Evolutionary conservation across 139 green algal genomes (phyloP).

Genomic region (Pleodorina starrii): DNA sequence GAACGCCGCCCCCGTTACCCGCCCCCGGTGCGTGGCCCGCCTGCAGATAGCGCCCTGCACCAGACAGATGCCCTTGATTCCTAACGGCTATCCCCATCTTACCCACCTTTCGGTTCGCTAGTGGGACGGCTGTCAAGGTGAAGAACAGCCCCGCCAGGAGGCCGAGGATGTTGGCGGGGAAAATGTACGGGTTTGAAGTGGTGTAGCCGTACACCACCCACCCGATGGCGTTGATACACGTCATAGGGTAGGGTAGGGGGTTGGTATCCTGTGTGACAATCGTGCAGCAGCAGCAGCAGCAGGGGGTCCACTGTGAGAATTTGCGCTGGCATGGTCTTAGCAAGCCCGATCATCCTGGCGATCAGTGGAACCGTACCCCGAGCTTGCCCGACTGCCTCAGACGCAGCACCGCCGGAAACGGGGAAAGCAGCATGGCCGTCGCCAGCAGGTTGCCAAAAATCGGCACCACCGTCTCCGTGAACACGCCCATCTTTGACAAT

Average conservation of each 20-base stretch:
- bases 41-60: too few relatives aligned
- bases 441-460: conserved; percentile 50
- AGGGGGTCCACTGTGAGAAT: too few relatives aligned
- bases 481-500: background rate
- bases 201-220: conserved; percentile 57
- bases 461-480: conserved; percentile 43
- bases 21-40: too few relatives aligned
- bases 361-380: conserved; percentile 49
- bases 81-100: too few relatives aligned
- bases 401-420: conserved; percentile 32
- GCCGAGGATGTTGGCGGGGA: conserved; percentile 54
- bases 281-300: background rate
- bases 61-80: too few relatives aligned
- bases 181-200: conserved; percentile 35
- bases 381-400: conserved; percentile 19
- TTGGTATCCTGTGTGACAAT: conserved; percentile 52
- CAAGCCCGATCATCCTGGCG: too few relatives aligned
- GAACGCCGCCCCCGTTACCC: too few relatives aligned
- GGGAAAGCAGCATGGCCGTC: conserved; percentile 48
- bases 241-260: conserved; percentile 59
- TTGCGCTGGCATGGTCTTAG: too few relatives aligned
- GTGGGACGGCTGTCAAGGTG: background rate
- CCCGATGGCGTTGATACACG: conserved; percentile 41
- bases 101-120: conserved; percentile 33
- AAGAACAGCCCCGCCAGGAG: conserved; percentile 51